These are phyloP conservation scores for Microdochium paspali DNA, from an alignment of 2,329 filamentous ascomycete species.

Conservation along the genomic window DNA sequence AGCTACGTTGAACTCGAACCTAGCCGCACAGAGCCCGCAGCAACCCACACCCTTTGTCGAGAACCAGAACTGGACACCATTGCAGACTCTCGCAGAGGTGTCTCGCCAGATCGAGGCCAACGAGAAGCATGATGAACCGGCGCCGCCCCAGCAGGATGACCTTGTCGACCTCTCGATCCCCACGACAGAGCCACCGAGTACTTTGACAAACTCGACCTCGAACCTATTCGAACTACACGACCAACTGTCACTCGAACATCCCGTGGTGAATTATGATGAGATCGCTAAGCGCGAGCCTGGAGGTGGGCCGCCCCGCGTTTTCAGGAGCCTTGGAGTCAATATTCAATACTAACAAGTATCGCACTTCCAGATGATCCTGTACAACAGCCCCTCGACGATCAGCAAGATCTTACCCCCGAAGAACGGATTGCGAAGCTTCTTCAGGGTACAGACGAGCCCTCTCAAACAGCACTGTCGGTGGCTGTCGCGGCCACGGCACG, in stretches of 20 bases:
- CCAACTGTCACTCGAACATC: conserved; percentile 48
- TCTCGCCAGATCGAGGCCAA: conserved; percentile 68
- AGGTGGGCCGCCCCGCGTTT: not conserved
- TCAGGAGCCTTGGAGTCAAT: not conserved
- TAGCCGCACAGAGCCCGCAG: not conserved
- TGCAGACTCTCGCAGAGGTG: conserved; percentile 82
- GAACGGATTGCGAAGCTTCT: conserved; percentile 40
- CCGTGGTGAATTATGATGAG: conserved; percentile 38
- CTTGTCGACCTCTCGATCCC: conserved; percentile 2
- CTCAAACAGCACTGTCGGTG: conserved; percentile 42
- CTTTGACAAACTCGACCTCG: not conserved
- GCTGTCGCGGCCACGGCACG: conserved; percentile 48
- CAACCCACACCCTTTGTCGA: conserved; percentile 2
- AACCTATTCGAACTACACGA: conserved; percentile 43
- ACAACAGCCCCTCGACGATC: conserved; percentile 5
- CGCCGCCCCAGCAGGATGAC: conserved; percentile 33
- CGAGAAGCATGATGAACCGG: conserved; percentile 47
- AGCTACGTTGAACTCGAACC: not conserved
- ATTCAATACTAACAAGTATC: conserved; percentile 1
- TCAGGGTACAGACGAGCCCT: conserved; percentile 24
- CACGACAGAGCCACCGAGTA: not conserved
- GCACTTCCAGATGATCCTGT: conserved; percentile 6
- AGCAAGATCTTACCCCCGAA: conserved; percentile 31
- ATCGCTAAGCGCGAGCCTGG: not conserved
- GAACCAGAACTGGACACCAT: conserved; percentile 55